phyloP scores from a whole-genome alignment of 768 basidiomycete species.

The Tulasnella sp. region DNA sequence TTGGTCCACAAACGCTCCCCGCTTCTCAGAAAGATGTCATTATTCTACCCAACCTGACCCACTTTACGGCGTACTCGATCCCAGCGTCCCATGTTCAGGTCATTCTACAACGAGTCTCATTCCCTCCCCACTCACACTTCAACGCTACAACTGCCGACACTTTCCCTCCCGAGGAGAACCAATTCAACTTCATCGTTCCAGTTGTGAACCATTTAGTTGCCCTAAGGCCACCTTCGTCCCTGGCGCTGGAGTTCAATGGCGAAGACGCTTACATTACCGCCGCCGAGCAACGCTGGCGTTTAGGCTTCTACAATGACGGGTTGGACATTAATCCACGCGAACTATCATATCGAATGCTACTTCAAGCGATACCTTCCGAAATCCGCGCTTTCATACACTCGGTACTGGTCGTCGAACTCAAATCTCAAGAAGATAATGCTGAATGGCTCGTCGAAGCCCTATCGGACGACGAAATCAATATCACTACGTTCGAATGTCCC shows the following conservation, averaged over 20 bases:
- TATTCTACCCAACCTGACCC: neutral
- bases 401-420: neutral
- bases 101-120: neutral
- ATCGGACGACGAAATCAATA: neutral
- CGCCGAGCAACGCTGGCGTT: neutral
- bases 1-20: neutral
- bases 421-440: neutral
- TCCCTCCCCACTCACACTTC: neutral
- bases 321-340: neutral
- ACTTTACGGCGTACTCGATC: neutral
- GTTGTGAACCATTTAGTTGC: neutral
- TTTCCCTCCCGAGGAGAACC: neutral
- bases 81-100: neutral
- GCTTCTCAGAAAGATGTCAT: neutral
- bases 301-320: neutral
- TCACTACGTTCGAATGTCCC: neutral
- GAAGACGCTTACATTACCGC: neutral
- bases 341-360: neutral
- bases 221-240: neutral
- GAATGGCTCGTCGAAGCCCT: neutral
- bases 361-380: neutral
- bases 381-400: neutral
- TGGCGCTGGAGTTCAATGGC: neutral
- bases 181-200: neutral
- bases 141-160: neutral